Conservation (phyloP, 805 yeast species). For the Starmerella etchellsii region DNA sequence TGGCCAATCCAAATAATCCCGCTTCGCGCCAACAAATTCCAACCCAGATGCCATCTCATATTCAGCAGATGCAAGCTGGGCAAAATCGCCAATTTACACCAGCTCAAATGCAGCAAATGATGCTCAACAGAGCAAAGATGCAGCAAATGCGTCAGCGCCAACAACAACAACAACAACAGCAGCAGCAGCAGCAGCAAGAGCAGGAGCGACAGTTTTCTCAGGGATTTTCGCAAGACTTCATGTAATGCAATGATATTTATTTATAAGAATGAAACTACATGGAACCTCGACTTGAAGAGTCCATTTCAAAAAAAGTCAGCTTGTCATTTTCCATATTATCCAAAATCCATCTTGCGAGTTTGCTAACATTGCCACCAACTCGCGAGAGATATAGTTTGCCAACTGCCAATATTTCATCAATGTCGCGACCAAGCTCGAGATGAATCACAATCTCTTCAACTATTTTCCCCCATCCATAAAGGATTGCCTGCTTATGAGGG, state of each 20-base stretch:
- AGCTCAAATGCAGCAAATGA: conserved; percentile 13
- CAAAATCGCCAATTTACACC: conserved; percentile 4
- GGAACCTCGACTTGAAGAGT: neutral
- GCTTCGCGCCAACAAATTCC: conserved; percentile 9
- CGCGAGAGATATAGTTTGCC: conserved; percentile 2
- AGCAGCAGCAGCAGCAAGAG: conserved; percentile 1
- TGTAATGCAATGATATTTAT: neutral
- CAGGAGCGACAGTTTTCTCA: neutral
- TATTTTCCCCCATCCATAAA: conserved; percentile 1
- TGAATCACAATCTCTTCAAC: conserved; percentile 12
- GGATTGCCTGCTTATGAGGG: neutral
- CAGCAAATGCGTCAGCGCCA: conserved; percentile 6
- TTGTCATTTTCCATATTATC: neutral
- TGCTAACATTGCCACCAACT: conserved; percentile 1
- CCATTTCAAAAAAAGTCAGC: conserved; percentile 6
- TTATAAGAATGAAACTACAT: neutral
- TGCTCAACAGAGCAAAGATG: conserved; percentile 10
- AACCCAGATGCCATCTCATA: conserved; percentile 12
- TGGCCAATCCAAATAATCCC: conserved; percentile 5
- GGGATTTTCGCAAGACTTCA: neutral
- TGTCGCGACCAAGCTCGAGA: conserved; percentile 9
- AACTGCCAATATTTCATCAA: conserved; percentile 9
- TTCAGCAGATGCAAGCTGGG: conserved; percentile 7
- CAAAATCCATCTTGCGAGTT: conserved; percentile 3
- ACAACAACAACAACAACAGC: conserved; percentile 3